A percentile compares a stretch with the other conserved stretches of the same genome.
Evolutionary conservation across 352 stramenopile species (phyloP).

Genomic region (Halophytophthora batemanensis): DNA sequence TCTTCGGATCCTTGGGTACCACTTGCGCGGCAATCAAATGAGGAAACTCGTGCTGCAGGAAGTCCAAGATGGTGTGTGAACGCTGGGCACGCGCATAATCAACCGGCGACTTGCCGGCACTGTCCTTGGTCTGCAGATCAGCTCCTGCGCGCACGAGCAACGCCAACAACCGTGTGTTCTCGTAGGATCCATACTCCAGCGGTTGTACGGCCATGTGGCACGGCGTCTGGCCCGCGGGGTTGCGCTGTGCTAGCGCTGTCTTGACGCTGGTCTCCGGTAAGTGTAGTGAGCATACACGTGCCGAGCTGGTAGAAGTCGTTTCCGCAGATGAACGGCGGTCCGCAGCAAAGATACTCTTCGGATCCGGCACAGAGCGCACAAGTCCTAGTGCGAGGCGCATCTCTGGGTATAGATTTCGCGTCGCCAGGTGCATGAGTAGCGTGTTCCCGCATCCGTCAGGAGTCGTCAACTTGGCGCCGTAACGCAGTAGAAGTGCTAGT

Average conservation of each 20-base stretch:
- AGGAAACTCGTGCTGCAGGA: conserved; percentile 37
- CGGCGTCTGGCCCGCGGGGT: conserved; percentile 39
- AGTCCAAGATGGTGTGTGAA: conserved; percentile 56
- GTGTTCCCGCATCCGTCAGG: conserved; percentile 56
- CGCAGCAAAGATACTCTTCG: conserved; percentile 18
- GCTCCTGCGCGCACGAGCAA: conserved; percentile 46
- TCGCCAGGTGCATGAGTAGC: conserved; percentile 56
- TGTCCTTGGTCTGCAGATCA: conserved; percentile 32
- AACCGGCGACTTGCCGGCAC: conserved; percentile 32
- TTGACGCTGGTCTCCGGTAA: conserved; percentile 42
- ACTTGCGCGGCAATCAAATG: conserved; percentile 10
- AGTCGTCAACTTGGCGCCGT: conserved; percentile 48
- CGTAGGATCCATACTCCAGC: conserved; percentile 56
- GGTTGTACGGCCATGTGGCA: conserved; percentile 66
- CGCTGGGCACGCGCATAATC: conserved; percentile 56
- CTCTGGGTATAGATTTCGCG: conserved; percentile 46
- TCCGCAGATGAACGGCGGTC: no score
- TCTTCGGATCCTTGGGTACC: conserved; percentile 15
- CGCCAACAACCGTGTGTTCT: conserved; percentile 51
- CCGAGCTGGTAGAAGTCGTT: conserved; percentile 17
- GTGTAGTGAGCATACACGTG: conserved; percentile 39
- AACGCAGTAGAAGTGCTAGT: conserved; percentile 52
- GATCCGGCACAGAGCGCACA: conserved; percentile 39
- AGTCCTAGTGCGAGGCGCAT: conserved; percentile 42
- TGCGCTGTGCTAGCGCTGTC: conserved; percentile 34